A percentile compares a stretch with the other conserved stretches of the same genome.
phyloP scores from a whole-genome alignment of 2,329 filamentous ascomycete species.

The Alternaria rosae region DNA sequence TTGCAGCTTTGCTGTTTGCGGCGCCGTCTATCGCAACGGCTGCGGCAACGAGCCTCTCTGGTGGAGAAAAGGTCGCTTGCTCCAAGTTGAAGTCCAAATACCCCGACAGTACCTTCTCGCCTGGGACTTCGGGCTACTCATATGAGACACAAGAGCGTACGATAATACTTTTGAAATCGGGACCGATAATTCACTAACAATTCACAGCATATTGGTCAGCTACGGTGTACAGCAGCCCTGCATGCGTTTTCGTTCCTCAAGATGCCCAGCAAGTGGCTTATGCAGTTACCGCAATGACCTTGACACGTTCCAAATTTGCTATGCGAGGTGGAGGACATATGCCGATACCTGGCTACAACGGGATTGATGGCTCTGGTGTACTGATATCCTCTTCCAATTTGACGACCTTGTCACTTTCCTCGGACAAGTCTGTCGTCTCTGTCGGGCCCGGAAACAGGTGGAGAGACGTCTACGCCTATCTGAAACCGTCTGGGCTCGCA shows the following conservation, averaged over 20 bases:
- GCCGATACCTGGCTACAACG: slow-evolving; percentile 28
- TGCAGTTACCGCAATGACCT: slow-evolving; percentile 22
- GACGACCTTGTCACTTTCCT: slow-evolving; percentile 26
- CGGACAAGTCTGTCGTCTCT: slow-evolving; percentile 30
- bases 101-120: background rate
- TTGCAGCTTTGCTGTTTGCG: background rate
- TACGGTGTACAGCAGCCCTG: slow-evolving; percentile 17
- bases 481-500: slow-evolving; percentile 29
- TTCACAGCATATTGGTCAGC: slow-evolving; percentile 17
- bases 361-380: slow-evolving; percentile 25
- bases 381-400: slow-evolving; percentile 29
- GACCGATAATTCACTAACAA: background rate
- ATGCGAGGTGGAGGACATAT: slow-evolving; percentile 34
- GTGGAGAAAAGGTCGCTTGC: background rate
- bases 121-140: background rate
- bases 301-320: slow-evolving; percentile 24
- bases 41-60: background rate
- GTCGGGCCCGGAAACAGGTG: slow-evolving; percentile 42
- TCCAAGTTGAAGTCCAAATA: background rate
- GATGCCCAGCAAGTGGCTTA: slow-evolving; percentile 26
- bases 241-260: slow-evolving; percentile 30
- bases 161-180: background rate
- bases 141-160: slow-evolving; percentile 2
- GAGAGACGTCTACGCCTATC: slow-evolving; percentile 38
- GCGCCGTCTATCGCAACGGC: background rate